Percentiles rank a stretch among this genome's conserved stretches.
These are phyloP conservation scores for Jamesozyma hellenica DNA, from an alignment of 805 yeast species.

Conservation along the genomic window DNA sequence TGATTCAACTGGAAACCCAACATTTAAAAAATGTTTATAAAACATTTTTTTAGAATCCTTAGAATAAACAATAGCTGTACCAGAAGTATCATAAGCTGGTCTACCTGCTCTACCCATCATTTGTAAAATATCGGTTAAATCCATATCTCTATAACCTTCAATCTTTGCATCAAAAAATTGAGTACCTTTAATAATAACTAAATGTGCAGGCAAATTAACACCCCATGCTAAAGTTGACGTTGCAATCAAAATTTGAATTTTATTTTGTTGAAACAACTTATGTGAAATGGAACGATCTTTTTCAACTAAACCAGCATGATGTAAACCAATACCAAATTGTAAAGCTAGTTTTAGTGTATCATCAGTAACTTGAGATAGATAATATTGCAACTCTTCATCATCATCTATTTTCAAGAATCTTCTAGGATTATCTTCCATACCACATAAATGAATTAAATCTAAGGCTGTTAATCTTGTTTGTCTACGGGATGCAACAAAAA, in stretches of 20 bases:
- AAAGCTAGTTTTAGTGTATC: constrained; percentile 71
- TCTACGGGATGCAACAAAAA: constrained; percentile 90
- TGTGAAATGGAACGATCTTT: constrained; percentile 84
- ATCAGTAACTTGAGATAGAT: constrained; percentile 78
- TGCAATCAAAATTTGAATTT: constrained; percentile 82
- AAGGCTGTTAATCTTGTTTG: constrained; percentile 83
- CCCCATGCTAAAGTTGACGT: constrained; percentile 99
- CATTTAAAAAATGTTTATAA: constrained; percentile 75
- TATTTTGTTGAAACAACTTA: constrained; percentile 70
- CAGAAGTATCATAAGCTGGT: constrained; percentile 88
- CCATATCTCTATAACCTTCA: constrained; percentile 90
- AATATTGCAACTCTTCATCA: constrained; percentile 68
- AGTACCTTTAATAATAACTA: constrained; percentile 94
- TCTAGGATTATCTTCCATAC: constrained; percentile 43
- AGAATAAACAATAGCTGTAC: constrained; percentile 87
- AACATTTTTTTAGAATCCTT: constrained; percentile 74
- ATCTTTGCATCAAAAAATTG: constrained; percentile 89
- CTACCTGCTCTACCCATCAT: constrained; percentile 99
- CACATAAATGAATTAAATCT: constrained; percentile 61
- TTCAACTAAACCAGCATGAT: constrained; percentile 94
- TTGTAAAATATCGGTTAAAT: constrained; percentile 91
- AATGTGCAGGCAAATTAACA: constrained; percentile 96
- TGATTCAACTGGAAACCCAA: constrained; percentile 94
- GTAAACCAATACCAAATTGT: constrained; percentile 78
- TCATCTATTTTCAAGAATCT: constrained; percentile 65